Conservation (phyloP, 2,329 filamentous ascomycete genomes). For the Penicillium sp. region DNA sequence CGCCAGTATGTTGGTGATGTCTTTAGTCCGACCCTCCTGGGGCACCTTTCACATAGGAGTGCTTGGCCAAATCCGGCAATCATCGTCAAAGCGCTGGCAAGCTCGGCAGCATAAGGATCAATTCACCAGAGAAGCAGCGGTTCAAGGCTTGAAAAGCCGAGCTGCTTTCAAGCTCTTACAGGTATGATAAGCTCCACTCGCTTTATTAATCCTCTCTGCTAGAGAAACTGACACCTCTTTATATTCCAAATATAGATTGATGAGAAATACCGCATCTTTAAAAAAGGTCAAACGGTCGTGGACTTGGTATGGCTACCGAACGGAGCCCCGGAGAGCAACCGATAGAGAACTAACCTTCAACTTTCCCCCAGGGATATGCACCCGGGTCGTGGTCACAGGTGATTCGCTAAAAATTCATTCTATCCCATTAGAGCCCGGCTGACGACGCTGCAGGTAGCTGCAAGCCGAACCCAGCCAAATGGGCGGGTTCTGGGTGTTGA, state of each 20-base stretch:
- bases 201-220: background rate
- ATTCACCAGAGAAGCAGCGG: conserved; percentile 73
- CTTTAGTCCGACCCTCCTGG: background rate
- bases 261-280: conserved; percentile 76
- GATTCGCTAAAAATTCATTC: background rate
- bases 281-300: conserved; percentile 77
- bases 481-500: conserved; percentile 90
- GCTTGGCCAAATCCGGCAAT: conserved; percentile 21
- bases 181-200: conserved; percentile 46
- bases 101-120: conserved; percentile 72
- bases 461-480: conserved; percentile 71
- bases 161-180: conserved; percentile 93
- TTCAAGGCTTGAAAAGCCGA: conserved; percentile 80
- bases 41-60: background rate
- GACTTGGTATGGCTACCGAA: conserved; percentile 66
- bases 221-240: background rate
- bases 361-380: conserved; percentile 42
- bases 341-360: conserved; percentile 3
- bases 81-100: conserved; percentile 79
- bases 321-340: background rate
- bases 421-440: background rate
- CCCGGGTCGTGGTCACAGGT: conserved; percentile 64
- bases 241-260: conserved; percentile 64
- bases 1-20: conserved; percentile 14
- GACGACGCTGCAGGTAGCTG: conserved; percentile 64